Conservation (phyloP, 192 early-diverging fungal species). For the Backusella parvicylindrica region DNA sequence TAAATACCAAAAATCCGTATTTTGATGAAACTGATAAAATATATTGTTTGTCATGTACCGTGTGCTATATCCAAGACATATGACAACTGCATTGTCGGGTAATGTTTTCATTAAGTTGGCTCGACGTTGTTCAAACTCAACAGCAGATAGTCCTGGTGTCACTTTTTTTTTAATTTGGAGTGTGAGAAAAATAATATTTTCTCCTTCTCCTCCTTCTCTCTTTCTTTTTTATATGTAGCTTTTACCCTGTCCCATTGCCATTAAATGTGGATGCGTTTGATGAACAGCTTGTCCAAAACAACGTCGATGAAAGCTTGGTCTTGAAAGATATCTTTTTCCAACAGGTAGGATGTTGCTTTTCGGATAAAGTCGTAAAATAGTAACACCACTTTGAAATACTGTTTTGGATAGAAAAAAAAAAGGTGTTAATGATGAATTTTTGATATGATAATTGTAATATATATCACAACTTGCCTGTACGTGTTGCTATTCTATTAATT, state of each 20-base stretch:
- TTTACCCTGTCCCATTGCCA: conserved; percentile 67
- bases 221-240: not conserved
- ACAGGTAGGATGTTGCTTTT: not conserved
- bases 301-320: conserved; percentile 3
- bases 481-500: not conserved
- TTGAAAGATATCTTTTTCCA: not conserved
- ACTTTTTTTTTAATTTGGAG: conserved; percentile 38
- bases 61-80: conserved; percentile 74
- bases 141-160: conserved; percentile 70
- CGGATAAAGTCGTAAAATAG: not conserved
- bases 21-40: conserved; percentile 94
- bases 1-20: conserved; percentile 88
- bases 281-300: conserved; percentile 76
- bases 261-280: conserved; percentile 79
- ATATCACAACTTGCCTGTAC: not conserved
- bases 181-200: not conserved
- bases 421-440: not conserved
- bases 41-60: conserved; percentile 87
- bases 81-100: conserved; percentile 61
- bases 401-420: not conserved
- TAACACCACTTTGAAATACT: not conserved
- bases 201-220: not conserved
- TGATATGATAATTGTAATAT: not conserved
- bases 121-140: conserved; percentile 83
- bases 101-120: conserved; percentile 61